Evolutionary conservation across 2,329 filamentous ascomycete genomes (phyloP).

Genomic region (Cryphonectria parasitica): DNA sequence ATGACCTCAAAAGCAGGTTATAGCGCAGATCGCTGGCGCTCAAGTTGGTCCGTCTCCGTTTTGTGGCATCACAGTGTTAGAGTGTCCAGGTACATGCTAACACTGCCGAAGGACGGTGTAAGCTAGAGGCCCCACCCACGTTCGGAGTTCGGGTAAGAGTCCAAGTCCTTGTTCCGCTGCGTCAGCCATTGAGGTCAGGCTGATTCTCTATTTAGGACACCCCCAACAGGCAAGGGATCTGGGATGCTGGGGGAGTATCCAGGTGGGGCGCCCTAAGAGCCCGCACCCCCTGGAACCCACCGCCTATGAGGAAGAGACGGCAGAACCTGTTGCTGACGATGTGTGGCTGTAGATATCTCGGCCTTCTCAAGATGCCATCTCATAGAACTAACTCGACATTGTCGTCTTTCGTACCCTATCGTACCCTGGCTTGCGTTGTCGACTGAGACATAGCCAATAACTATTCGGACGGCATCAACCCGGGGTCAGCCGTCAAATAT

Average conservation of each 20-base stretch:
- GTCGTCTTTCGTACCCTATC: no score
- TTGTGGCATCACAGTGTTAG: no score
- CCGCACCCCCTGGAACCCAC: background rate
- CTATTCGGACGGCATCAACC: no score
- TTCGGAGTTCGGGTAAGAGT: background rate
- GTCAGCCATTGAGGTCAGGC: background rate
- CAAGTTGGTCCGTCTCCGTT: background rate
- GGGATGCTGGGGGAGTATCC: background rate
- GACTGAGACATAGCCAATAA: no score
- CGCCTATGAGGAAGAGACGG: background rate
- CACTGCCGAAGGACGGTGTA: background rate
- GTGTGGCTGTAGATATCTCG: no score
- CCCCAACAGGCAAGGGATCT: no score
- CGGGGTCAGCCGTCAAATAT: background rate
- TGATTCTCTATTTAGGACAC: no score
- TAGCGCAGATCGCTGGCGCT: background rate
- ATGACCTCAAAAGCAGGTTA: background rate
- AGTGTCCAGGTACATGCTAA: no score
- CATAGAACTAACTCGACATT: no score
- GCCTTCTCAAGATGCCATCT: no score
- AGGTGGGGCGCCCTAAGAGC: background rate
- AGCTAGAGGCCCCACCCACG: background rate
- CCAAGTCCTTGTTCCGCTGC: background rate
- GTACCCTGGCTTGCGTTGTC: no score
- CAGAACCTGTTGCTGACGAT: conserved; percentile 6